Evolutionary conservation across 768 basidiomycete genomes (phyloP), one percentile per base, ranked within the genome.

Genomic region (Macrolepiota albuminosa): DNA sequence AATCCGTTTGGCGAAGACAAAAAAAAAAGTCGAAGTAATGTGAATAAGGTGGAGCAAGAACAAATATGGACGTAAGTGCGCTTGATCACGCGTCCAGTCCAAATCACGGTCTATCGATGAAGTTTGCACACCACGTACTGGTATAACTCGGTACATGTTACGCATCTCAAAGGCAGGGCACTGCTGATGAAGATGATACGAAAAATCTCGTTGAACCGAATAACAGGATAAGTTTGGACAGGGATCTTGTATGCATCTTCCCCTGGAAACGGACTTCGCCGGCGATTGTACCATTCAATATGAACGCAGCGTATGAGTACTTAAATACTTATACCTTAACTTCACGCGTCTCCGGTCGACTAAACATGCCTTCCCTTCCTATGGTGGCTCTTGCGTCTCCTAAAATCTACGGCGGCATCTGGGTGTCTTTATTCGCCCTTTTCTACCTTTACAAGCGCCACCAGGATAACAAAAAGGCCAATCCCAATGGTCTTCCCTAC

Each of bases 401-500:
- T 29, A 49, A 59, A 29, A 21, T 57, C n/a, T 58, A 60, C 34
- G 37, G 56, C n/a, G 39, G 53, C 45, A 18, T 63, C 36, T 52
- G 57, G 43, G 21, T 63, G 14, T 37, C 16, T 36, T 39, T 62
- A 9, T 55, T 60, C 8, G 42, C 57, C 4, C 21, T 50, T 7
- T 58, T 65, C 42, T 52, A 14, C 34, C 50, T 58, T 16, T 57
- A 59, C 34, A 66, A 63, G 26, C 58, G 56, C n/a, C 31, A 45
- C 34, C 51, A 52, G 43, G 56, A 51, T 55, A 53, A 46, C 21
- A 43, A 33, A 34, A 42, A 36, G 42, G 60, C 63, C 6, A 65
- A 68, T 63, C 62, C 61, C 21, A 54, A 42, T 13, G 45, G 65
- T 6, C 71, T 75, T 39, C 79, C 76, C 0, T 73, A 76, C 13